A percentile compares a stretch with the other conserved stretches of the same genome.
Conservation (phyloP, 345 rosid genomes). For the Hibiscus trionum region DNA sequence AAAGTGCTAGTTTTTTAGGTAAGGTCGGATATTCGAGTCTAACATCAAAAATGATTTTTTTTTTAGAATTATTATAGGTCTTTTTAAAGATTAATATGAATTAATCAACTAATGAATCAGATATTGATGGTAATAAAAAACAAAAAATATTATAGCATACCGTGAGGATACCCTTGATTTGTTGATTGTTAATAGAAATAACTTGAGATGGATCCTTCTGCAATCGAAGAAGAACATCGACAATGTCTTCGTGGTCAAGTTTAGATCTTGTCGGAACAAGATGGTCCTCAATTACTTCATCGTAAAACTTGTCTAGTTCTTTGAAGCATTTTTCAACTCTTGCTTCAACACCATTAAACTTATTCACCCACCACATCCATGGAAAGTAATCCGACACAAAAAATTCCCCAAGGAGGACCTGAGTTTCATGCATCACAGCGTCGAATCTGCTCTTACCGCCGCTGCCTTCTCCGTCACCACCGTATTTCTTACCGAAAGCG, state of each 20-base stretch:
- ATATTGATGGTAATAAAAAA: too few species aligned
- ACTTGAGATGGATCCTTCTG: slow-evolving; percentile 17
- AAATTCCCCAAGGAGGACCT: slow-evolving; percentile 20
- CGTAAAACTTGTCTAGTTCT: slow-evolving; percentile 31
- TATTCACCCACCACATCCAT: slow-evolving; percentile 31
- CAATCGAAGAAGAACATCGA: slow-evolving; percentile 25
- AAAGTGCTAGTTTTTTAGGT: too few species aligned
- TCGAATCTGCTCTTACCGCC: slow-evolving; percentile 15
- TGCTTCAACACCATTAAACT: slow-evolving; percentile 27
- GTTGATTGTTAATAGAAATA: slow-evolving; percentile 10
- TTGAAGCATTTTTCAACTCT: slow-evolving; percentile 20
- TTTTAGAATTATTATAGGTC: too few species aligned
- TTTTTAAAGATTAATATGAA: too few species aligned
- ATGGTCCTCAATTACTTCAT: slow-evolving; percentile 28
- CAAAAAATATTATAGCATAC: slow-evolving; percentile 3
- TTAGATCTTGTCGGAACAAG: slow-evolving; percentile 16
- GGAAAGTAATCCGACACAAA: slow-evolving; percentile 33
- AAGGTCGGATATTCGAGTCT: too few species aligned
- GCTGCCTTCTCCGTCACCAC: neutral
- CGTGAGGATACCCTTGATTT: slow-evolving; percentile 23
- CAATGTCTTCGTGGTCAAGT: slow-evolving; percentile 26
- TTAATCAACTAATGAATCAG: too few species aligned
- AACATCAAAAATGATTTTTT: too few species aligned
- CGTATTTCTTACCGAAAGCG: slow-evolving; percentile 26
- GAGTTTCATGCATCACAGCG: slow-evolving; percentile 17